These are phyloP conservation scores for Trichoderma arundinaceum DNA, from an alignment of 2,329 filamentous ascomycete species.

Conservation along the genomic window DNA sequence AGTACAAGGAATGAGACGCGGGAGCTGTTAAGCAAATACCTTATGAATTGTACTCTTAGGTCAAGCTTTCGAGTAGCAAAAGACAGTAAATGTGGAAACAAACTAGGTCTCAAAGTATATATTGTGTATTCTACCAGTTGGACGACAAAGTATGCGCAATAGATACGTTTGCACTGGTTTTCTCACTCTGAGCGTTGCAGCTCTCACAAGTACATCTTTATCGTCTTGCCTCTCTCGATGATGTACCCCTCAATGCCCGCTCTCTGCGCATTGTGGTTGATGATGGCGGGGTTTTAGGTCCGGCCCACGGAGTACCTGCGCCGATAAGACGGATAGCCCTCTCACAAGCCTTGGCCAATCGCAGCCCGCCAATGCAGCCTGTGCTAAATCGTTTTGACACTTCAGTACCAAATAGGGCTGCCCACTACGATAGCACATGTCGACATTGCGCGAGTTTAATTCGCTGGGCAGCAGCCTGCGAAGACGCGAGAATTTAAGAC, in stretches of 20 bases:
- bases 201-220: not conserved
- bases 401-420: constrained; percentile 7
- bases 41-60: not conserved
- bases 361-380: constrained; percentile 34
- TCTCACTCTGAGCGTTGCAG: not conserved
- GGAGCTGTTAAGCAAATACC: not conserved
- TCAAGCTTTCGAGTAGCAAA: not conserved
- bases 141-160: no score
- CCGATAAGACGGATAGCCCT: constrained; percentile 32
- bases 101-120: no score
- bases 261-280: constrained; percentile 16
- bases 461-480: not conserved
- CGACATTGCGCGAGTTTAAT: constrained; percentile 14
- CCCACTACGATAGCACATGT: constrained; percentile 21
- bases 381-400: constrained; percentile 36
- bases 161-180: not conserved
- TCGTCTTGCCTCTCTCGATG: not conserved
- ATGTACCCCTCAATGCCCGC: not conserved
- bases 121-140: no score
- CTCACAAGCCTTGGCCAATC: constrained; percentile 39
- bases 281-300: constrained; percentile 30
- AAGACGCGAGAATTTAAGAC: not conserved
- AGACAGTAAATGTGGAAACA: no score
- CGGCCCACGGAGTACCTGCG: constrained; percentile 28
- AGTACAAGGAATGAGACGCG: not conserved